Evolutionary conservation across 75 land plant genomes (phyloP).

Genomic region (Pinus albicaulis): DNA sequence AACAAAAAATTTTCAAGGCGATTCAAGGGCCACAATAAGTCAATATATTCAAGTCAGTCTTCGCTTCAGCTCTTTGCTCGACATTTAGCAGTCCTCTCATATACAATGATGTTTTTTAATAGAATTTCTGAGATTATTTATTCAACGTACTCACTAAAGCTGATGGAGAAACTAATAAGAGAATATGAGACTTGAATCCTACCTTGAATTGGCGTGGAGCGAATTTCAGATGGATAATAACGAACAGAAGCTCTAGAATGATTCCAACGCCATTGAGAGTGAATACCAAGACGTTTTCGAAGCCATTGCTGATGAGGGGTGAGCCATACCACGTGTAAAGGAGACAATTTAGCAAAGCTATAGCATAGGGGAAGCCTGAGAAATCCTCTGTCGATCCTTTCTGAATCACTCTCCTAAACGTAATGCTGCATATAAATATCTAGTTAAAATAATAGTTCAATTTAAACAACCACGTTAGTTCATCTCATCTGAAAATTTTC

Average conservation of each 20-base stretch:
- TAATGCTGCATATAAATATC: conserved; percentile 26
- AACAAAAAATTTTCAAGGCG: no score
- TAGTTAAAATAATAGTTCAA: not conserved
- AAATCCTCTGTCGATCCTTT: conserved; percentile 54
- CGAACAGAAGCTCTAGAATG: conserved; percentile 49
- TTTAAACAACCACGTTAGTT: no score
- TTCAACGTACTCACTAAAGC: not conserved
- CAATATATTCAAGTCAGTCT: no score
- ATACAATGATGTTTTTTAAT: not conserved
- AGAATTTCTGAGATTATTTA: not conserved
- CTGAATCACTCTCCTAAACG: conserved; percentile 48
- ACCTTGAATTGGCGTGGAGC: conserved; percentile 34
- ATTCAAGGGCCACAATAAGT: no score
- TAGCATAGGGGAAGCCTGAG: conserved; percentile 58
- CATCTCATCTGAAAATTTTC: no score
- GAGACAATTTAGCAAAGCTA: conserved; percentile 63
- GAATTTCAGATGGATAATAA: conserved; percentile 37
- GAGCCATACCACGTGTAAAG: conserved; percentile 50
- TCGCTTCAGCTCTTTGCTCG: not conserved
- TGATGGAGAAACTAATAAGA: not conserved
- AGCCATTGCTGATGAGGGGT: conserved; percentile 44
- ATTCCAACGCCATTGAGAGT: conserved; percentile 63
- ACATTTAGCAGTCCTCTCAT: not conserved
- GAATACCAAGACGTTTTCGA: conserved; percentile 49
- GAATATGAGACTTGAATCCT: not conserved